phyloP scores from a whole-genome alignment of 169 alveolate genomes.

The Eimeria praecox region DNA sequence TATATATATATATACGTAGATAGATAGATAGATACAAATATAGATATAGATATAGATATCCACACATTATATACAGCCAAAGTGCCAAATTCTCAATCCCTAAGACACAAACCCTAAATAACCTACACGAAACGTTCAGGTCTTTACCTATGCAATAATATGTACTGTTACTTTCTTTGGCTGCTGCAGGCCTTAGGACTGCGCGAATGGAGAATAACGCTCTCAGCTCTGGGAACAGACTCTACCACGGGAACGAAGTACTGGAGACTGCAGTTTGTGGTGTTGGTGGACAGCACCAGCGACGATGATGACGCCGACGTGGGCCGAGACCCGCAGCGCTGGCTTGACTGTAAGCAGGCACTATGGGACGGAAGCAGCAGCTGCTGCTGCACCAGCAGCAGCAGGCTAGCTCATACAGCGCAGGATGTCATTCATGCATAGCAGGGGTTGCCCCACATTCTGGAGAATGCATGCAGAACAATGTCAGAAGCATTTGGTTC shows the following conservation, averaged over 20 bases:
- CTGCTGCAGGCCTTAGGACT: constrained; percentile 36
- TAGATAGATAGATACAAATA: too few species aligned
- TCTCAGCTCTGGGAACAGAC: background rate
- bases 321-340: constrained; percentile 24
- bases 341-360: background rate
- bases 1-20: too few species aligned
- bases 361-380: background rate
- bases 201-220: constrained; percentile 13
- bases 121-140: too few species aligned
- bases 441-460: too few species aligned
- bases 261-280: constrained; percentile 38
- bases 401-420: background rate
- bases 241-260: constrained; percentile 15
- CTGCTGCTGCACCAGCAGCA: background rate
- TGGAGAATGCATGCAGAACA: too few species aligned
- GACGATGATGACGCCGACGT: constrained; percentile 7
- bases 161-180: background rate
- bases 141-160: too few species aligned
- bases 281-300: constrained; percentile 37
- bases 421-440: background rate
- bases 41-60: too few species aligned
- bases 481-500: too few species aligned
- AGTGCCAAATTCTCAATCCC: too few species aligned
- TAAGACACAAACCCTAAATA: too few species aligned
- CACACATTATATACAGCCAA: too few species aligned